Base-by-base conservation (phyloP, 352 stramenopile genomes). In the Pythium myriotylum region DNA sequence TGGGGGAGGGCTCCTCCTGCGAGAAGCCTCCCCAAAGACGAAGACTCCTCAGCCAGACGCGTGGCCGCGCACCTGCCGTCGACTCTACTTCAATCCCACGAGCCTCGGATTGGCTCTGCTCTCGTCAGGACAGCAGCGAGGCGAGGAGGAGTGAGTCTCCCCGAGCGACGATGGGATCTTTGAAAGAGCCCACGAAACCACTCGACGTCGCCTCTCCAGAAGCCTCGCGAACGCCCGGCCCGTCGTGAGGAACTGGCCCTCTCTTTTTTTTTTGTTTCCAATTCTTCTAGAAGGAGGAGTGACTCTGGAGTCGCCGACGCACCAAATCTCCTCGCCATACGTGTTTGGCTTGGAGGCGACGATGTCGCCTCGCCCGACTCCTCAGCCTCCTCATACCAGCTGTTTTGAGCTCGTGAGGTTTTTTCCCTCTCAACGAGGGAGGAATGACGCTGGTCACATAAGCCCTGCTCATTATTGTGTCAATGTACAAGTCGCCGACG, bases 211-310 rank as follows among this genome's bases (percentile, higher is more conserved):
- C 37, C 37, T 43, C 37, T 4, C 37, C 37, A 20, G 17, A 43
- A 43, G 37, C 5, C 37, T 43, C 17, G 29, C 5, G 29, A n/a
- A 35, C 29, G 29, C 5, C 29, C 29, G 10, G 10, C 29, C 29
- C 29, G 29, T 35, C 29, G 29, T 35, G 29, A 35, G 10, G 29
- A 35, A 35, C 29, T 35, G 29, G 29, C 29, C 5, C 29, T 35
- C 29, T 10, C 29, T 10, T 10, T 35, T 35, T n/a, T n/a, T n/a
- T n/a, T n/a, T n/a, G n/a, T n/a, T n/a, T n/a, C n/a, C n/a, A n/a
- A n/a, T n/a, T n/a, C n/a, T n/a, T 35, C 29, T 35, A 35, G 29
- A 35, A 43, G 43, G 46, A 52, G 46, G 24, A 52, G 46, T 52
- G 46, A 52, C 46, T 24, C 46, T 39, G 14, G 37, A 14, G 13